phyloP scores from a whole-genome alignment of 2,329 filamentous ascomycete species.

The Calonectria henricotiae region DNA sequence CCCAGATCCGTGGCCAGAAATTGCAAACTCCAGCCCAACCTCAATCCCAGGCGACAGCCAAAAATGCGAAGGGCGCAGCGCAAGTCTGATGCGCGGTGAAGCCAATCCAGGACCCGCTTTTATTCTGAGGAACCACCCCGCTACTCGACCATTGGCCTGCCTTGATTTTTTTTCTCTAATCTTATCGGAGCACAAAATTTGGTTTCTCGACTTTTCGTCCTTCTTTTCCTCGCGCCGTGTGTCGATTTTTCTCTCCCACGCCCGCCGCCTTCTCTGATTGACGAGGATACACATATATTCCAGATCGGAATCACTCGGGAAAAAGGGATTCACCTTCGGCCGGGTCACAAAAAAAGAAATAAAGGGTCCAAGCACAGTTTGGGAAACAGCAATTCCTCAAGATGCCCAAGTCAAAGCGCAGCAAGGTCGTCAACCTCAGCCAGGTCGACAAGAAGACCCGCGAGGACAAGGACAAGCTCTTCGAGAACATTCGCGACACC shows the following conservation, averaged over 20 bases:
- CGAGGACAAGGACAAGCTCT: slow-evolving; percentile 92
- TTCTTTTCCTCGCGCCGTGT: slow-evolving; percentile 12
- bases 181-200: slow-evolving; percentile 50
- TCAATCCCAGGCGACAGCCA: too few relatives aligned
- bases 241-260: not conserved
- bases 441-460: slow-evolving; percentile 93
- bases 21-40: not conserved
- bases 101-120: slow-evolving; percentile 28
- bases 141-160: slow-evolving; percentile 37
- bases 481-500: slow-evolving; percentile 88
- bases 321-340: not conserved
- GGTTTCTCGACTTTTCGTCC: slow-evolving; percentile 19
- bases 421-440: slow-evolving; percentile 90
- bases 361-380: not conserved
- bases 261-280: not conserved
- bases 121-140: slow-evolving; percentile 16
- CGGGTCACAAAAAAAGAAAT: not conserved
- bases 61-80: not conserved
- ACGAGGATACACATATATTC: not conserved
- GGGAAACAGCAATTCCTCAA: slow-evolving; percentile 51
- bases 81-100: slow-evolving; percentile 36
- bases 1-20: not conserved
- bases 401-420: slow-evolving; percentile 98
- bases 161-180: slow-evolving; percentile 57
- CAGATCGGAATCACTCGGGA: not conserved